Conservation (phyloP, 805 yeast species). For the Ogataea parapolymorpha region DNA sequence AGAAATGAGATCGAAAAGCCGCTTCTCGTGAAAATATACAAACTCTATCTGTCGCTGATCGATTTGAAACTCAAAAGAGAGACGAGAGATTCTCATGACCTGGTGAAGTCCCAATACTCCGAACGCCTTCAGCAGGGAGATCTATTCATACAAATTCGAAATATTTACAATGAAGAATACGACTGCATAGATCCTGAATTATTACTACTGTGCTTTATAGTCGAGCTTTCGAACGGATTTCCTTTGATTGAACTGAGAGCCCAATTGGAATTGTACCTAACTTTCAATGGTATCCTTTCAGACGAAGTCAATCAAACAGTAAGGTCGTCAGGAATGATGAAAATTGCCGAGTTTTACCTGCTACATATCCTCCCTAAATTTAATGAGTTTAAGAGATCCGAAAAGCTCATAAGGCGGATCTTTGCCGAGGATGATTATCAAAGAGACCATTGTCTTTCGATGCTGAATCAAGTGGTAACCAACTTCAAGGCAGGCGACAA, state of each 20-base stretch:
- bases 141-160: constrained; percentile 19
- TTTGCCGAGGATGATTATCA: constrained; percentile 17
- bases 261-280: constrained; percentile 27
- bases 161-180: constrained; percentile 13
- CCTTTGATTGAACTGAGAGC: constrained; percentile 15
- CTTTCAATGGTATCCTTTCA: constrained; percentile 15
- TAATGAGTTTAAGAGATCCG: constrained; percentile 16
- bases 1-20: constrained; percentile 8
- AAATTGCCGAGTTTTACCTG: constrained; percentile 26
- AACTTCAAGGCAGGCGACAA: too few species aligned
- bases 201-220: constrained; percentile 29
- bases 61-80: constrained; percentile 28
- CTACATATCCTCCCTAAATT: constrained; percentile 24
- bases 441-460: constrained; percentile 14
- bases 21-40: constrained; percentile 22
- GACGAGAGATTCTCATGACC: not conserved
- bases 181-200: constrained; percentile 25
- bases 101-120: not conserved
- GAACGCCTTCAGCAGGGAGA: constrained; percentile 23
- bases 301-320: constrained; percentile 15
- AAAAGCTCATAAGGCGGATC: constrained; percentile 17
- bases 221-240: constrained; percentile 30
- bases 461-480: not conserved
- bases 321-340: constrained; percentile 11
- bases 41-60: constrained; percentile 28